phyloP scores from a whole-genome alignment of 345 rosid species.

The Citrus trifoliata region DNA sequence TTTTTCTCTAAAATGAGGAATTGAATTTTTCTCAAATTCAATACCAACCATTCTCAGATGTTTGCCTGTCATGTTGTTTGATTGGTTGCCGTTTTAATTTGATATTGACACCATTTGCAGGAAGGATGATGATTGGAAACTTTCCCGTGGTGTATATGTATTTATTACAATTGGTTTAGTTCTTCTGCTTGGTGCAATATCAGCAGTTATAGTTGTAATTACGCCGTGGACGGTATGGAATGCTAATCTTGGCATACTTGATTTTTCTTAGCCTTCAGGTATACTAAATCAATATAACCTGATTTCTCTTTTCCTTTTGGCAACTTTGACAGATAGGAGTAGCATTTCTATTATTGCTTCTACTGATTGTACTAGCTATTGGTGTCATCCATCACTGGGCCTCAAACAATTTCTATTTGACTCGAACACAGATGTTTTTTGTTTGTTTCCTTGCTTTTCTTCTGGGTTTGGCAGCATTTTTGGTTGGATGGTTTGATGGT shows the following conservation, averaged over 20 bases:
- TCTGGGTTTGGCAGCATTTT: conserved; percentile 97
- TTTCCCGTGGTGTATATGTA: conserved; percentile 82
- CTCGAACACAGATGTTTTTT: conserved; percentile 78
- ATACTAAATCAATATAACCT: conserved; percentile 25
- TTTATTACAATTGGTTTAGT: conserved; percentile 88
- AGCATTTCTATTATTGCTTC: conserved; percentile 85
- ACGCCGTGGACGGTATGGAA: conserved; percentile 88
- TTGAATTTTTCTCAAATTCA: conserved; percentile 10
- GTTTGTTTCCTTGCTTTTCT: conserved; percentile 93
- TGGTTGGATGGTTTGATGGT: conserved; percentile 92
- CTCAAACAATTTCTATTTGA: conserved; percentile 96
- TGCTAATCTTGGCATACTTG: conserved; percentile 12
- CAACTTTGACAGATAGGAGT: conserved; percentile 73
- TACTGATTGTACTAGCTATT: conserved; percentile 84
- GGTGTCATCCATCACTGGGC: conserved; percentile 98
- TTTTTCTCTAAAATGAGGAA: conserved; percentile 16
- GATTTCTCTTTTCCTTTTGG: conserved; percentile 19
- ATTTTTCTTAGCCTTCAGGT: conserved; percentile 13
- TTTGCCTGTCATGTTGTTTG: not conserved
- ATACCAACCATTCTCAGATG: not conserved
- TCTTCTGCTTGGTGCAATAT: conserved; percentile 90
- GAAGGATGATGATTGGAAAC: conserved; percentile 97
- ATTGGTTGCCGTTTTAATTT: conserved; percentile 11
- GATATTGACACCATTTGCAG: conserved; percentile 46
- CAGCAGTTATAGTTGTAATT: conserved; percentile 76